Conservation (phyloP, 257 asterid species). For the Fraxinus excelsior region DNA sequence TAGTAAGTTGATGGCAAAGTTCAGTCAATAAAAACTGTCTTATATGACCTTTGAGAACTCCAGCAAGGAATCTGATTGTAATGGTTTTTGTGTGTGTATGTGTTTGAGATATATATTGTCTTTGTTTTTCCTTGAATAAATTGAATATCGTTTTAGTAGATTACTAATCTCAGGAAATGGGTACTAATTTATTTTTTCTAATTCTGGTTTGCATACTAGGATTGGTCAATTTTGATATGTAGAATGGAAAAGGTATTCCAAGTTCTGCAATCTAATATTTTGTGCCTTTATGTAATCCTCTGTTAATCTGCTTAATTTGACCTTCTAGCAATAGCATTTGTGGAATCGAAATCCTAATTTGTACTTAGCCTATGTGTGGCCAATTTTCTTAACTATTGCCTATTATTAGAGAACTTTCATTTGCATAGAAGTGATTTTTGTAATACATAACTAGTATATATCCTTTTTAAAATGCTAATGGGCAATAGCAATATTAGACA, state of each 20-base stretch:
- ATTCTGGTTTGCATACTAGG: neutral
- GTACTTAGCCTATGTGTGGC: neutral
- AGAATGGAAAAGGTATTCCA: neutral
- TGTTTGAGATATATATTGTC: neutral
- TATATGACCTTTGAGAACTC: no score
- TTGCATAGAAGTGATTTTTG: constrained; percentile 4
- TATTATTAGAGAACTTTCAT: constrained; percentile 2
- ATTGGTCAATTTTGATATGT: neutral
- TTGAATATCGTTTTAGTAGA: neutral
- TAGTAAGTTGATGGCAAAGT: no score
- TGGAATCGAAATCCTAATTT: neutral
- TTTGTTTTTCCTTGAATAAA: neutral
- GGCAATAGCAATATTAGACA: constrained; percentile 13
- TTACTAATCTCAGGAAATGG: neutral
- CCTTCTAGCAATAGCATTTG: neutral
- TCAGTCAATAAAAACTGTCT: no score
- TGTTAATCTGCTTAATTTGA: neutral
- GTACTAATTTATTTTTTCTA: no score
- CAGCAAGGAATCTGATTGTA: no score
- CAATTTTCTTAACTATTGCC: neutral
- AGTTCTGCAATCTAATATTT: neutral
- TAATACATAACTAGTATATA: constrained; percentile 3
- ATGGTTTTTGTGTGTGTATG: no score
- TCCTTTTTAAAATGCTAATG: constrained; percentile 13
- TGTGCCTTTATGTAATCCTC: constrained; percentile 4